Evolutionary conservation across 2,329 filamentous ascomycete genomes (phyloP).

Genomic region (Curvularia eragrostidis): DNA sequence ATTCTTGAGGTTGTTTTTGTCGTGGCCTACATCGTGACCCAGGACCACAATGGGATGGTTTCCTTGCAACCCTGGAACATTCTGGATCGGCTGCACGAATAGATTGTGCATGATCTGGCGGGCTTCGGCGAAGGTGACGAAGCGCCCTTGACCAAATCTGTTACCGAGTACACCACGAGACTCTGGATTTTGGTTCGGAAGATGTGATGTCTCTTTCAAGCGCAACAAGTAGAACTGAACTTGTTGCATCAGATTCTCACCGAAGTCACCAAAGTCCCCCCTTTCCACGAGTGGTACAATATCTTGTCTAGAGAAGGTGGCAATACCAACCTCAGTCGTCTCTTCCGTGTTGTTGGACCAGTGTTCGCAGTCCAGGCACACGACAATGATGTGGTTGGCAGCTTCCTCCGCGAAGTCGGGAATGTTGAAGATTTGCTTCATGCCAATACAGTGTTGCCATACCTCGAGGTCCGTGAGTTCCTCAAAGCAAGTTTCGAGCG

Average conservation of each 20-base stretch:
- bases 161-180: slow-evolving; percentile 27
- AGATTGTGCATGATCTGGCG: slow-evolving; percentile 19
- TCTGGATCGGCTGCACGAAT: slow-evolving; percentile 23
- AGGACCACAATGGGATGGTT: slow-evolving; percentile 32
- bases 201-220: slow-evolving; percentile 27
- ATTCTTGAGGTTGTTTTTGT: slow-evolving; percentile 27
- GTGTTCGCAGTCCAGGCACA: slow-evolving; percentile 36
- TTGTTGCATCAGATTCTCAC: slow-evolving; percentile 26
- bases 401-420: slow-evolving; percentile 14
- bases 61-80: slow-evolving; percentile 8
- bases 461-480: slow-evolving; percentile 14
- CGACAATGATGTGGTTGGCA: slow-evolving; percentile 19
- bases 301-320: slow-evolving; percentile 15
- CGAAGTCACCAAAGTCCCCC: slow-evolving; percentile 20
- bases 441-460: slow-evolving; percentile 13
- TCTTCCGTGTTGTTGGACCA: slow-evolving; percentile 28
- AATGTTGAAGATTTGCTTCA: background rate
- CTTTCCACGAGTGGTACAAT: background rate
- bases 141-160: slow-evolving; percentile 31
- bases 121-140: slow-evolving; percentile 22
- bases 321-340: slow-evolving; percentile 35
- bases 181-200: slow-evolving; percentile 10
- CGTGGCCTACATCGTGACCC: slow-evolving; percentile 32
- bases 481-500: slow-evolving; percentile 6
- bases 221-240: slow-evolving; percentile 34